Evolutionary conservation across 768 basidiomycete species (phyloP).

Genomic region (Macrolepiota dolichaula): DNA sequence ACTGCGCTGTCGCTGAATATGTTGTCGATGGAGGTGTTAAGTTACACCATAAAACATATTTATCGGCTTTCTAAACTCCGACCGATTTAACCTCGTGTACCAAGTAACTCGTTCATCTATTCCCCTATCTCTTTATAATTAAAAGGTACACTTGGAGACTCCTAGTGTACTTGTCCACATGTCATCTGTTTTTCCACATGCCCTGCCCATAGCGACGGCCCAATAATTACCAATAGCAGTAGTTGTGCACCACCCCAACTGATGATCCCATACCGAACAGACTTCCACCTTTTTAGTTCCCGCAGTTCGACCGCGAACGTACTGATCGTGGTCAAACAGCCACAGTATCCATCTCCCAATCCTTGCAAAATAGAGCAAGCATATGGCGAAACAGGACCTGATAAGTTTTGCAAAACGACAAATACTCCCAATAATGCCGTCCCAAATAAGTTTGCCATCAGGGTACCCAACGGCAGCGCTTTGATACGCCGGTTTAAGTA

Average conservation of each 20-base stretch:
- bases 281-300: constrained; percentile 52
- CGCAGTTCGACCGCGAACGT: constrained; percentile 85
- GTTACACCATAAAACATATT: constrained; percentile 3
- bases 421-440: constrained; percentile 80
- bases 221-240: constrained; percentile 68
- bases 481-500: constrained; percentile 63
- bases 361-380: constrained; percentile 79
- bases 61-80: constrained; percentile 19
- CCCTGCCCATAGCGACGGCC: constrained; percentile 54
- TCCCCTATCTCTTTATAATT: constrained; percentile 10
- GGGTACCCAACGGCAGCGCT: constrained; percentile 75
- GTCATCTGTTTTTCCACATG: constrained; percentile 38
- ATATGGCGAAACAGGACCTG: constrained; percentile 39
- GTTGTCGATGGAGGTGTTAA: constrained; percentile 1
- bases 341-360: constrained; percentile 89
- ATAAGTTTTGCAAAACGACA: constrained; percentile 63
- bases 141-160: constrained; percentile 10
- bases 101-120: not conserved
- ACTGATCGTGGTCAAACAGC: constrained; percentile 90
- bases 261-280: constrained; percentile 62
- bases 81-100: constrained; percentile 17
- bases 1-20: not conserved
- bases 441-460: constrained; percentile 70
- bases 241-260: constrained; percentile 74
- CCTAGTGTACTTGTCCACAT: constrained; percentile 39